A percentile compares a stretch with the other conserved stretches of the same genome.
Conservation (phyloP, 2,329 filamentous ascomycete genomes). For the Escovopsis sp. region DNA sequence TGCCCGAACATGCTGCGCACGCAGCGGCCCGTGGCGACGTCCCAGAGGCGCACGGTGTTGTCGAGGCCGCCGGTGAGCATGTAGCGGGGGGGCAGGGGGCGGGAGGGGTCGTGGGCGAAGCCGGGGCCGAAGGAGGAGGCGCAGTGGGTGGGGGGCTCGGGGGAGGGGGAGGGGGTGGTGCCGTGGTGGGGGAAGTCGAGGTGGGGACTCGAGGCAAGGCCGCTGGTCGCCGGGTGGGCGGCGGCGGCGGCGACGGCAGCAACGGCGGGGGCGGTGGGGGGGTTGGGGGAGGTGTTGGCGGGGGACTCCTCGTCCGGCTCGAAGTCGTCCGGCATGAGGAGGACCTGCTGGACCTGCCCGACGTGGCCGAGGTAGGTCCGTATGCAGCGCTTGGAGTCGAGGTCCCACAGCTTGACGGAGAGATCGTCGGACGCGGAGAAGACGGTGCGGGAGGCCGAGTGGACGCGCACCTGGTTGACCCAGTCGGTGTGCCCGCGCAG, state of each 20-base stretch:
- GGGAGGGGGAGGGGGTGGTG: constrained; percentile 20
- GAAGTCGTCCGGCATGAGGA: constrained; percentile 73
- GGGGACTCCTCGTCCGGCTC: constrained; percentile 58
- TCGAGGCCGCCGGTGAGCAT: constrained; percentile 90
- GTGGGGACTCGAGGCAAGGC: too few relatives aligned
- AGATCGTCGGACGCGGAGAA: constrained; percentile 91
- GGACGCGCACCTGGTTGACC: constrained; percentile 91
- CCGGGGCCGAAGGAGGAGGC: constrained; percentile 46
- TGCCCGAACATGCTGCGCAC: constrained; percentile 93
- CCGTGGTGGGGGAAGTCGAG: too few relatives aligned
- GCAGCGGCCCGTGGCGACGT: constrained; percentile 65
- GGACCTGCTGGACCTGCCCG: constrained; percentile 84
- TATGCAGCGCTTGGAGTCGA: constrained; percentile 70
- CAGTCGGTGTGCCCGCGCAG: constrained; percentile 80
- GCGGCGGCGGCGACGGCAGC: too few relatives aligned
- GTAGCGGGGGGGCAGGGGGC: constrained; percentile 68
- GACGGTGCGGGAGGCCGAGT: constrained; percentile 66
- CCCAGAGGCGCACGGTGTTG: constrained; percentile 84
- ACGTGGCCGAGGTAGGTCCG: constrained; percentile 74
- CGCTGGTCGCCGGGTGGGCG: constrained; percentile 31
- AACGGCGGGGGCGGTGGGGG: too few relatives aligned
- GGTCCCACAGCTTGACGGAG: constrained; percentile 81
- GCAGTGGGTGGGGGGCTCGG: too few relatives aligned
- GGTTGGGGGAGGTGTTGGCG: constrained; percentile 30
- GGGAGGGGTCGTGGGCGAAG: constrained; percentile 44